Evolutionary conservation across 768 basidiomycete genomes (phyloP).

Genomic region (Calocera cornea): DNA sequence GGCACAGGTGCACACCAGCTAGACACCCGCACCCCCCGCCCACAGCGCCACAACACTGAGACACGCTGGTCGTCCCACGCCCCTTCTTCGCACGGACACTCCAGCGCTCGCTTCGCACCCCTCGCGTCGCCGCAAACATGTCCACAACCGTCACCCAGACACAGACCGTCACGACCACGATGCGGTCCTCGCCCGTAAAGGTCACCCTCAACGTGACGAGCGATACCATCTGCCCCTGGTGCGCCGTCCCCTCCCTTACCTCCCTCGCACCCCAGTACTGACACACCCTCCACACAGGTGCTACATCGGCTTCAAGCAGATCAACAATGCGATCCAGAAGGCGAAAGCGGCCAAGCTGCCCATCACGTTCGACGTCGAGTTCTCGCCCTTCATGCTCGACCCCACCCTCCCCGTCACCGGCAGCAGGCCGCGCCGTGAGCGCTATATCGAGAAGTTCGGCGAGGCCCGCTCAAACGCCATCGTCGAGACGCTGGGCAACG

Average conservation of each 20-base stretch:
- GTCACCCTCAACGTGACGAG: not conserved
- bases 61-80: not conserved
- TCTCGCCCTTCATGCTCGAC: constrained; percentile 37
- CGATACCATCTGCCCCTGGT: not conserved
- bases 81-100: not conserved
- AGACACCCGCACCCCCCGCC: too few species aligned
- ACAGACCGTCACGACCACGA: not conserved
- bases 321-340: constrained; percentile 25
- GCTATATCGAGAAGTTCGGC: constrained; percentile 32
- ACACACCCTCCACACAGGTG: constrained; percentile 17
- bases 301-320: constrained; percentile 31
- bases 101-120: not conserved
- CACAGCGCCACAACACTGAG: not conserved
- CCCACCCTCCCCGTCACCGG: constrained; percentile 21
- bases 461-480: constrained; percentile 34
- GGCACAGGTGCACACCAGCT: too few species aligned
- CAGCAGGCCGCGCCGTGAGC: not conserved
- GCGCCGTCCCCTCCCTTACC: not conserved
- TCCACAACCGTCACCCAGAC: not conserved
- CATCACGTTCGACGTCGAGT: constrained; percentile 31
- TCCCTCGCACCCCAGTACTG: not conserved
- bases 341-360: constrained; percentile 22
- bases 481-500: constrained; percentile 34
- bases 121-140: not conserved
- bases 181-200: not conserved